Base-by-base conservation (phyloP, 768 basidiomycete genomes). In the Aureoboletus auriporus region DNA sequence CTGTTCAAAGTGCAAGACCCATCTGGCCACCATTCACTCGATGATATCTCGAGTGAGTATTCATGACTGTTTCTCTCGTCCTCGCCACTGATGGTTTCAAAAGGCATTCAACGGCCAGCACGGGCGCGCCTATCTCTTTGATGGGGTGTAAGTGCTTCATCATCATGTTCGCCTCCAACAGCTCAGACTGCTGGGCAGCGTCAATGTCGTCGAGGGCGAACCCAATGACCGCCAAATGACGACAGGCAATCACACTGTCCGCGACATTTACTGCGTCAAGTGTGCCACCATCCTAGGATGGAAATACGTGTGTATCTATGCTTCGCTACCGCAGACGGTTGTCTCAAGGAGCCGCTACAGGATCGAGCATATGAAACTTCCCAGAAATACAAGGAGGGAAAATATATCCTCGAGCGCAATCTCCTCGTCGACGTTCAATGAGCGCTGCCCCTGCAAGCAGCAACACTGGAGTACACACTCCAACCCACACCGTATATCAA, bases 371-470 rank as follows among this genome's bases (percentile, higher is more conserved):
- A 84, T 64, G 94, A 97, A 63, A 64, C 76, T 10, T 78, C 83
- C 8, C 94, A 99, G 78, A 91, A 87, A 69, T 99, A 98, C 77
- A 99, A 99, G 66, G 95, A 99, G 73, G 93, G 93, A 64, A 93
- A 93, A 75, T 96, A 82, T 69, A 98, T 99, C 66, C 88, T 99
- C 54, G 95, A 99, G 71, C 86, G 91, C 61, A 89, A 89, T 64
- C 77, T 92, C 60, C 85, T 92, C 61, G 77, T 84, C 58, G 89
- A 93, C 61, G 89, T 93, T 46, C 86, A 92, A 73, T 92, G 75
- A 69, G 44, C 28, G 37, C 54, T 35, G 42, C 42, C n/a, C 40
- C 8, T 26, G 20, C 20, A 23, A 2, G 20, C 20, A 23, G 4
- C 20, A 23, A 30, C 47, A 50, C 46, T 38, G 52, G 37, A 44